Evolutionary conservation across 495 filamentous ascomycete species (phyloP).

Genomic region (Haplographium delicatum): DNA sequence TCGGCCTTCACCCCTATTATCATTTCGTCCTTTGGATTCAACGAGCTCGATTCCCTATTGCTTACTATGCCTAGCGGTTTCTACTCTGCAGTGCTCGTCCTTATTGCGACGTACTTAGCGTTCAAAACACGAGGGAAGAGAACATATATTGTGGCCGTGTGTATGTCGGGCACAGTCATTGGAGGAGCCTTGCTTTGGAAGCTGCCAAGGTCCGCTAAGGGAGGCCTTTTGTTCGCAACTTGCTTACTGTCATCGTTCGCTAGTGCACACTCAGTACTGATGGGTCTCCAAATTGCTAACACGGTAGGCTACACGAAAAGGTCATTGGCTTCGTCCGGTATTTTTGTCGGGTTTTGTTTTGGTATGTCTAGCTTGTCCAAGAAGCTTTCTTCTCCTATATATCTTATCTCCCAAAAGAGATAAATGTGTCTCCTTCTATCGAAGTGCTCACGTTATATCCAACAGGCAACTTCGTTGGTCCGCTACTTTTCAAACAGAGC

Average conservation of each 20-base stretch:
- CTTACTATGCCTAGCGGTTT: slow-evolving; percentile 10
- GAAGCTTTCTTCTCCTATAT: too few species aligned
- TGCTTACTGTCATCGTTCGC: slow-evolving; percentile 35
- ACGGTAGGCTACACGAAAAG: slow-evolving; percentile 16
- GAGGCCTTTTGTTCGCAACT: slow-evolving; percentile 63
- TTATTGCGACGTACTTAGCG: background rate
- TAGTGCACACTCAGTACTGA: slow-evolving; percentile 21
- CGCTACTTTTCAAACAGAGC: slow-evolving; percentile 7
- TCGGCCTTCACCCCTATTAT: slow-evolving; percentile 65
- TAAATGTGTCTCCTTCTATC: too few species aligned
- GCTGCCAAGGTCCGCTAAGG: slow-evolving; percentile 38
- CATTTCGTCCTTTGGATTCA: slow-evolving; percentile 48
- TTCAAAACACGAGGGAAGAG: slow-evolving; percentile 1
- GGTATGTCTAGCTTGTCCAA: too few species aligned
- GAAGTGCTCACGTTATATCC: too few species aligned
- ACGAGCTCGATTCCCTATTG: slow-evolving; percentile 41
- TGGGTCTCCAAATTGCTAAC: slow-evolving; percentile 4
- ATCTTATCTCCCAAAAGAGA: too few species aligned
- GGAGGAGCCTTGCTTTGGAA: slow-evolving; percentile 55
- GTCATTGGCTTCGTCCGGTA: background rate
- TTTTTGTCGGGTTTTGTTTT: slow-evolving; percentile 2
- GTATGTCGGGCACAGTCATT: slow-evolving; percentile 58
- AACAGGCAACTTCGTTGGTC: slow-evolving; percentile 15
- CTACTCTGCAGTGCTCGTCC: background rate
- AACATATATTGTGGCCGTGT: slow-evolving; percentile 8